Evolutionary conservation across 2,329 filamentous ascomycete genomes (phyloP).

Genomic region (Phaeosphaeria sp.): DNA sequence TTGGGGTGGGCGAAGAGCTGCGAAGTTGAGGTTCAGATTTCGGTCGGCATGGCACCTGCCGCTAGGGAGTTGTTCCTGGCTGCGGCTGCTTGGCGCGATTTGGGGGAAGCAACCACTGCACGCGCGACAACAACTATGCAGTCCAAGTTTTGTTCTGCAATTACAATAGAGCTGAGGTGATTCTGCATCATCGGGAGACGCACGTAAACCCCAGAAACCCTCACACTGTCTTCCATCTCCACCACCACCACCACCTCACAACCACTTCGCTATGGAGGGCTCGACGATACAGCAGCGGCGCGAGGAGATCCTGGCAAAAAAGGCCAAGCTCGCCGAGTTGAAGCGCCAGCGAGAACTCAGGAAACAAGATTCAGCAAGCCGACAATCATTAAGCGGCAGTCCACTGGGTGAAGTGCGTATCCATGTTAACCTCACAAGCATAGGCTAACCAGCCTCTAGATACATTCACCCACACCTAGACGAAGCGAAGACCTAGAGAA

Average conservation of each 20-base stretch:
- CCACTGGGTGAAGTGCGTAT: slow-evolving; percentile 70
- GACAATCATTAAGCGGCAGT: slow-evolving; percentile 67
- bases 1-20: slow-evolving; percentile 27
- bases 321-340: slow-evolving; percentile 94
- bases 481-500: slow-evolving; percentile 71
- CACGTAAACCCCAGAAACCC: neutral
- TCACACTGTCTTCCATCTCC: slow-evolving; percentile 9
- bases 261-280: slow-evolving; percentile 32
- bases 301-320: slow-evolving; percentile 96
- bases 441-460: slow-evolving; percentile 50
- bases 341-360: slow-evolving; percentile 89
- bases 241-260: neutral
- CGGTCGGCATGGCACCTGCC: slow-evolving; percentile 11
- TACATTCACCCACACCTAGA: slow-evolving; percentile 73
- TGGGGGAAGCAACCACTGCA: slow-evolving; percentile 14
- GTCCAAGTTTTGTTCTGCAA: neutral
- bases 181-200: neutral
- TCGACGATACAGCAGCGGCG: slow-evolving; percentile 78
- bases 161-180: neutral
- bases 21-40: slow-evolving; percentile 41
- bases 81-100: slow-evolving; percentile 34
- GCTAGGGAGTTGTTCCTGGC: slow-evolving; percentile 20
- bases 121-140: slow-evolving; percentile 5
- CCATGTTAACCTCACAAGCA: slow-evolving; percentile 1
- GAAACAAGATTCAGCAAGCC: slow-evolving; percentile 73